These are phyloP conservation scores for Trypanosomatidae sp. DNA, from an alignment of 208 protist species.

Conservation along the genomic window DNA sequence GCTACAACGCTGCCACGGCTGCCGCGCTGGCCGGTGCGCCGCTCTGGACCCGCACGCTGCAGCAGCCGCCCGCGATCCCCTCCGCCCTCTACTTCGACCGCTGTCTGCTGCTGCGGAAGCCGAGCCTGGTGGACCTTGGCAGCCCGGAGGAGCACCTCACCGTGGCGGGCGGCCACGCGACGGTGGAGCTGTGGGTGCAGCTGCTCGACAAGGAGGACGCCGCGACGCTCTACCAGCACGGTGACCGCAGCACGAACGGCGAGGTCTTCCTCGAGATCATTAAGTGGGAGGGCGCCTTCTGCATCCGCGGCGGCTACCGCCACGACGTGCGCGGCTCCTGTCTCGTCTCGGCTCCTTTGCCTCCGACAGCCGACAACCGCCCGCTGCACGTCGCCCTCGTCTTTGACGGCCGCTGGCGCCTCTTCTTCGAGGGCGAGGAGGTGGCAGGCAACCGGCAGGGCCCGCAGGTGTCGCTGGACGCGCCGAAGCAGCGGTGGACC, in stretches of 20 bases:
- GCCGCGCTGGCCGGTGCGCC: constrained; percentile 30
- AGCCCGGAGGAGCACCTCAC: constrained; percentile 56
- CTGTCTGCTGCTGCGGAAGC: constrained; percentile 66
- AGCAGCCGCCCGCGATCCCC: constrained; percentile 20
- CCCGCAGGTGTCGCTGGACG: constrained; percentile 71
- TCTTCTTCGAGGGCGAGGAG: constrained; percentile 81
- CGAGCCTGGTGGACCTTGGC: constrained; percentile 72
- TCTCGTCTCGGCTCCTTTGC: constrained; percentile 69
- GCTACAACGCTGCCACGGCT: constrained; percentile 23
- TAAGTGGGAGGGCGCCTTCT: constrained; percentile 73
- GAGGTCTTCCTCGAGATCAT: constrained; percentile 90
- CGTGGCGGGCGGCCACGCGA: constrained; percentile 72
- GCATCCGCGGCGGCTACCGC: constrained; percentile 85
- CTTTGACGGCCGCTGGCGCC: constrained; percentile 87
- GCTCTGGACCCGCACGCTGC: constrained; percentile 33
- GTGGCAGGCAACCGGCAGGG: constrained; percentile 65
- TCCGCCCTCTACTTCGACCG: constrained; percentile 27
- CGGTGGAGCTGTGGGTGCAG: constrained; percentile 88
- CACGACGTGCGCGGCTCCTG: constrained; percentile 82
- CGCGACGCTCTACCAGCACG: constrained; percentile 86
- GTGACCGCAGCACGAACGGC: constrained; percentile 82
- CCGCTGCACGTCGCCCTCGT: constrained; percentile 81
- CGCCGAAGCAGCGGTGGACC: constrained; percentile 78
- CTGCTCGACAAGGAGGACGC: constrained; percentile 74
- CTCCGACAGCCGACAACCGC: constrained; percentile 44